Conservation (phyloP, 2,329 filamentous ascomycete species). For the Alternaria sp. region DNA sequence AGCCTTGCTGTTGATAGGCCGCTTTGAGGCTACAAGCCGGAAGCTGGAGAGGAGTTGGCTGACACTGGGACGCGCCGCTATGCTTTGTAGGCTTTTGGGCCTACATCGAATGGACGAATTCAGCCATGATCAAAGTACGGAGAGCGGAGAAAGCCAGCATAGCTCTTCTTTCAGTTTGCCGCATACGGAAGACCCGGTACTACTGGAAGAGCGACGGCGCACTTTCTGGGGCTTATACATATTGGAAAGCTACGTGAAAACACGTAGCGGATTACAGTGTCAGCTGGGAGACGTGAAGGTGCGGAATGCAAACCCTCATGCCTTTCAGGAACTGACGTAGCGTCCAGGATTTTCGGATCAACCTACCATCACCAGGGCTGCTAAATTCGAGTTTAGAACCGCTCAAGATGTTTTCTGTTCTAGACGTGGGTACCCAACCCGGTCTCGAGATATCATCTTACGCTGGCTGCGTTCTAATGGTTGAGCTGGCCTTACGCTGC, state of each 20-base stretch:
- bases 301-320: neutral
- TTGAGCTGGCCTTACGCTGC: neutral
- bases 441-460: neutral
- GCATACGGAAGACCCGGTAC: neutral
- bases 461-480: neutral
- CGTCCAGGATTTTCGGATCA: neutral
- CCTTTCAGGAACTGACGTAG: neutral
- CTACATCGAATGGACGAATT: neutral
- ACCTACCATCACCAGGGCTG: neutral
- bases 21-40: neutral
- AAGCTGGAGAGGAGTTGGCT: slow-evolving; percentile 4
- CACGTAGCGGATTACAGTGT: neutral
- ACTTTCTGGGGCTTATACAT: slow-evolving; percentile 7
- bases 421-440: neutral
- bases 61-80: neutral
- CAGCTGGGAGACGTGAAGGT: neutral
- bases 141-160: neutral
- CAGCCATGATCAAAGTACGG: neutral
- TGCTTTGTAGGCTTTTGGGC: slow-evolving; percentile 1
- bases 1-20: neutral
- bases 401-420: neutral
- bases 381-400: neutral
- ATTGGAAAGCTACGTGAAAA: slow-evolving; percentile 2
- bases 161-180: neutral
- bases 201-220: slow-evolving; percentile 2